These are phyloP conservation scores for Ascochyta koolunga DNA, from an alignment of 2,329 filamentous ascomycete species.

Conservation along the genomic window DNA sequence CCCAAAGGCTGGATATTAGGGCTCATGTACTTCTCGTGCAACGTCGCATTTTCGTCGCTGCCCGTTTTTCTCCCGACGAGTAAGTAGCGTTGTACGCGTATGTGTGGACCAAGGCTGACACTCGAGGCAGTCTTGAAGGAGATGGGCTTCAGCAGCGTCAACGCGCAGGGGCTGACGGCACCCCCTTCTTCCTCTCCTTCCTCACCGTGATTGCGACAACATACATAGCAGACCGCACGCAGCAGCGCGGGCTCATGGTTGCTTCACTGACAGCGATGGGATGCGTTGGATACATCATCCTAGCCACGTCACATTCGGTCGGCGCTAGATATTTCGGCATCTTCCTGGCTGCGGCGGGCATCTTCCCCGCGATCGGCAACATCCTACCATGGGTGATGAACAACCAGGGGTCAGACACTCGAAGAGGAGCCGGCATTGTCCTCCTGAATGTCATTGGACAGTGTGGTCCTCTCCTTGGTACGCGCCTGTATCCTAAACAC, in stretches of 20 bases:
- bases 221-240: conserved; percentile 68
- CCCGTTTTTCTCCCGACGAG: conserved; percentile 53
- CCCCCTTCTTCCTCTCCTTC: conserved; percentile 74
- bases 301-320: conserved; percentile 62
- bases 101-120: background rate
- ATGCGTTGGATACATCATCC: conserved; percentile 68
- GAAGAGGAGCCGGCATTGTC: conserved; percentile 69
- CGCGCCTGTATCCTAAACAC: conserved; percentile 40
- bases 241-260: conserved; percentile 69
- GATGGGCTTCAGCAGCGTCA: conserved; percentile 71
- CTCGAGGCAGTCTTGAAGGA: conserved; percentile 42
- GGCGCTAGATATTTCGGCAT: conserved; percentile 59
- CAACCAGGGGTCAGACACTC: conserved; percentile 72
- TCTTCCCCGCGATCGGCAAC: conserved; percentile 72
- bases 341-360: conserved; percentile 63
- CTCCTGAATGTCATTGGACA: conserved; percentile 72
- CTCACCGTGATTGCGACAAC: conserved; percentile 66
- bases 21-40: conserved; percentile 48
- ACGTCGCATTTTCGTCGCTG: conserved; percentile 60
- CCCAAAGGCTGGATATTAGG: conserved; percentile 44
- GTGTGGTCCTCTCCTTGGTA: conserved; percentile 46
- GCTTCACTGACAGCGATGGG: conserved; percentile 62
- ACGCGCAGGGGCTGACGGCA: conserved; percentile 74
- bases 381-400: conserved; percentile 73
- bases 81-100: background rate